Conservation (phyloP, 1,139 yeast genomes). For the Meyerozyma elateridarum region DNA sequence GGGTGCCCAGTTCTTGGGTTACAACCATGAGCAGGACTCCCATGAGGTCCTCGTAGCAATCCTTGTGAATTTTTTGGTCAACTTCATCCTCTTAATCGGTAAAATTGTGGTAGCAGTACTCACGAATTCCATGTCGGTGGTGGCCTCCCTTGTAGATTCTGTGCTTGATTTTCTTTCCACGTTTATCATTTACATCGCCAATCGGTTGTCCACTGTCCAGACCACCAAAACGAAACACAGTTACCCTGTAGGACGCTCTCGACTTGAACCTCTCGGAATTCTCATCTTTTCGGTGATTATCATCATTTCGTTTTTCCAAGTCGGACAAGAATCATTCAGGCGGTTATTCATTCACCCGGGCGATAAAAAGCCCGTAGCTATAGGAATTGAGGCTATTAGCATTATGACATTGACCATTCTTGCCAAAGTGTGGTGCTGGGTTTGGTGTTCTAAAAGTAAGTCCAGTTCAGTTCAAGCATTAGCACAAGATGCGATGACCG, state of each 20-base stretch:
- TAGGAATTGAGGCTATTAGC: slow-evolving; percentile 50
- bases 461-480: slow-evolving; percentile 73
- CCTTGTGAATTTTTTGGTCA: slow-evolving; percentile 57
- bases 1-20: slow-evolving; percentile 50
- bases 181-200: slow-evolving; percentile 62
- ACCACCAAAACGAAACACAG: slow-evolving; percentile 46
- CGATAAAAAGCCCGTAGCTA: slow-evolving; percentile 35
- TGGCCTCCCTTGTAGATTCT: slow-evolving; percentile 78
- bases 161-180: slow-evolving; percentile 72
- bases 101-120: slow-evolving; percentile 57
- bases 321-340: slow-evolving; percentile 58
- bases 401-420: slow-evolving; percentile 64
- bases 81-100: slow-evolving; percentile 56
- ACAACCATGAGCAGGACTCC: slow-evolving; percentile 38
- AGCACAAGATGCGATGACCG: slow-evolving; percentile 80
- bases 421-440: slow-evolving; percentile 56
- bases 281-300: slow-evolving; percentile 69
- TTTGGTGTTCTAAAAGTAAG: slow-evolving; percentile 59
- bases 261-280: slow-evolving; percentile 77
- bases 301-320: slow-evolving; percentile 68
- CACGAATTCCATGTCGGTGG: slow-evolving; percentile 67
- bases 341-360: slow-evolving; percentile 26
- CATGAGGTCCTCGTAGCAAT: slow-evolving; percentile 55
- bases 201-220: slow-evolving; percentile 51
- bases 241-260: slow-evolving; percentile 67